Percentiles rank a stretch among this genome's conserved stretches.
Conservation (phyloP, 1,284 basidiomycete species). For the Crucibulum parvulum region DNA sequence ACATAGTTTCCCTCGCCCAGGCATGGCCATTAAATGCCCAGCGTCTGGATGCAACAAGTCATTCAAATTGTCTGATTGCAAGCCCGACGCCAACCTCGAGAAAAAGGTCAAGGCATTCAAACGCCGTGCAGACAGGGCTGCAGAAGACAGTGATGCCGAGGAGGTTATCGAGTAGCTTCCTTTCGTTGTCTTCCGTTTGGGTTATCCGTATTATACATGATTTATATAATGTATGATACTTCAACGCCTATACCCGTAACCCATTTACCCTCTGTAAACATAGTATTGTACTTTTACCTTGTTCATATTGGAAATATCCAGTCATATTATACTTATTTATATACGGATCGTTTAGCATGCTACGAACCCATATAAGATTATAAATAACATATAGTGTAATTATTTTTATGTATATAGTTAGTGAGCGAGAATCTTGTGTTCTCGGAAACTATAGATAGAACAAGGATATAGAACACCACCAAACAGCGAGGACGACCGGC, state of each 20-base stretch:
- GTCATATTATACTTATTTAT: neutral
- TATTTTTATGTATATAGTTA: too few species aligned
- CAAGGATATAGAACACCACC: too few species aligned
- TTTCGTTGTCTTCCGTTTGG: neutral
- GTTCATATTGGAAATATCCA: neutral
- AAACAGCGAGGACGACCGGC: too few species aligned
- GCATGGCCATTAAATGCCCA: slow-evolving; percentile 60
- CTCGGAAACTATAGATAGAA: too few species aligned
- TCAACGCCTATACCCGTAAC: slow-evolving; percentile 1
- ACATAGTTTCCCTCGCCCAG: slow-evolving; percentile 52
- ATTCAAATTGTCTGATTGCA: slow-evolving; percentile 59
- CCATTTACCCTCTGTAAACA: neutral
- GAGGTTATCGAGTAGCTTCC: slow-evolving; percentile 66
- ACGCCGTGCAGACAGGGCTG: slow-evolving; percentile 54
- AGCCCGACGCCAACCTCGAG: slow-evolving; percentile 60
- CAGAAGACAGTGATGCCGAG: slow-evolving; percentile 61
- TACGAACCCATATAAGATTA: too few species aligned
- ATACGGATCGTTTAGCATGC: too few species aligned
- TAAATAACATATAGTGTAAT: too few species aligned
- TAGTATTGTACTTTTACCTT: neutral
- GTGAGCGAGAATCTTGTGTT: too few species aligned
- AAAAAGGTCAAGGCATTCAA: slow-evolving; percentile 64
- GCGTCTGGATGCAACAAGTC: slow-evolving; percentile 71
- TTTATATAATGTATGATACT: neutral
- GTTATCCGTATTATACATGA: neutral